Base-by-base conservation (phyloP, 2,329 filamentous ascomycete species). In the Ophiocordyceps camponoti-floridani region DNA sequence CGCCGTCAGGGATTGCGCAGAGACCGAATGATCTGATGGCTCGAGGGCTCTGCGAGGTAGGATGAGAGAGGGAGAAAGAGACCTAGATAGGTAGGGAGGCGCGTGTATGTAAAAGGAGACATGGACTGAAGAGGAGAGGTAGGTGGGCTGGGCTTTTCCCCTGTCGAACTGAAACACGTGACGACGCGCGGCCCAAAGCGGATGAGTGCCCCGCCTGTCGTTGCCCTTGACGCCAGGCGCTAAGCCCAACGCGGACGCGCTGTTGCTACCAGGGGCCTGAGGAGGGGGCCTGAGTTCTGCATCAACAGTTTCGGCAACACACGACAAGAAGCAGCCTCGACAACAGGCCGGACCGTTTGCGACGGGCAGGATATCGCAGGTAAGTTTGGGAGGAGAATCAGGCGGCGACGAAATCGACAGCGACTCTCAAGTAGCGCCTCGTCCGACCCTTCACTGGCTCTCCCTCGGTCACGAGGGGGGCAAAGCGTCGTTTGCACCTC, bases 191-290 rank as follows among this genome's bases (percentile, higher is more conserved):
- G 35, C 14, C 35, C 9, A 9, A 10, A 16, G 14, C 35, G 4
- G 14, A 6, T 9, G 23, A 13, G 4, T 41, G 23, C 40, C 23
- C 19, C 35, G 35, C 35, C 38, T 26, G 40, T 41, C 27, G 41
- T 43, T 43, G 41, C 38, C 47, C 46, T 43, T 50, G 47, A 47
- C 49, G 47, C 49, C 46, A 43, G 19, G 23, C 14, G 37, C 46
- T 44, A 52, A 45, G 8, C 54, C 52, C 2, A 28, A 54, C 48
- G 7, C 16, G 47, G 56, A 8, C 45, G 53, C 51, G 53, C 43
- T 47, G 44, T 43, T 43, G 42, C 48, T 50, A 49, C 42, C 44
- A 44, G 28, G 40, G 18, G n/a, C 13, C 31, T 14, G 41, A 19
- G 27, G 40, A 28, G 26, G 42, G 41, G 41, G 23, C 3, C 23